Evolutionary conservation across 768 basidiomycete genomes (phyloP).

Genomic region (Atractiella rhizophila): DNA sequence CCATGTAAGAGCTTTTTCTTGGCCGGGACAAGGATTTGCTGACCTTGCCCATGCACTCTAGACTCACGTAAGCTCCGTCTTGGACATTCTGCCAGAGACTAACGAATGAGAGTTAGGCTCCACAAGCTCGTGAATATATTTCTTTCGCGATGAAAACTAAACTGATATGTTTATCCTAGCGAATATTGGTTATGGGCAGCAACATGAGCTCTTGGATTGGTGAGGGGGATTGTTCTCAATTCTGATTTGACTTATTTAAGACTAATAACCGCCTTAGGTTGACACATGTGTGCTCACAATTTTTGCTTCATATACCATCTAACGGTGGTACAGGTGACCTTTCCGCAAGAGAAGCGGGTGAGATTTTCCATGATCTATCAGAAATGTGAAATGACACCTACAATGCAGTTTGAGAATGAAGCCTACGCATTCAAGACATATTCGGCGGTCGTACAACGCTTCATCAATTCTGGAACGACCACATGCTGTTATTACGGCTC

Average conservation of each 20-base stretch:
- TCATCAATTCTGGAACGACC: constrained; percentile 5
- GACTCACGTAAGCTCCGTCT: not conserved
- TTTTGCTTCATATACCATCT: not conserved
- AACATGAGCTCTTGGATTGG: constrained; percentile 77
- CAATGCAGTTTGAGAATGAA: constrained; percentile 31
- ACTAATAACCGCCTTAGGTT: too few species aligned
- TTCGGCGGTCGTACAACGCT: constrained; percentile 38
- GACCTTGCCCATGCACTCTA: not conserved
- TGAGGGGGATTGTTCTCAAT: not conserved
- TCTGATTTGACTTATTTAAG: not conserved
- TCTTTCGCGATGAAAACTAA: constrained; percentile 41
- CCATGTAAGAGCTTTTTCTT: not conserved
- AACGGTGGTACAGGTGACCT: constrained; percentile 31
- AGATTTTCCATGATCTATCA: not conserved
- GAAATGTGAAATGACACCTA: not conserved
- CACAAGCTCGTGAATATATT: constrained; percentile 62
- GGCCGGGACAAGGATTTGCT: constrained; percentile 14
- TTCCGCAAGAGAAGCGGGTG: constrained; percentile 49
- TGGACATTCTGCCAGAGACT: not conserved
- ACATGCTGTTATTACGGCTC: constrained; percentile 32
- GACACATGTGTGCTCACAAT: not conserved
- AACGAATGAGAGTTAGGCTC: constrained; percentile 5
- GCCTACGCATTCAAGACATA: constrained; percentile 48
- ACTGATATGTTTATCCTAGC: constrained; percentile 9
- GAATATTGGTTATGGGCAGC: constrained; percentile 32